A percentile compares a stretch with the other conserved stretches of the same genome.
These are phyloP conservation scores for Mortierella sp. DNA, from an alignment of 371 early-diverging fungal species.

Conservation along the genomic window DNA sequence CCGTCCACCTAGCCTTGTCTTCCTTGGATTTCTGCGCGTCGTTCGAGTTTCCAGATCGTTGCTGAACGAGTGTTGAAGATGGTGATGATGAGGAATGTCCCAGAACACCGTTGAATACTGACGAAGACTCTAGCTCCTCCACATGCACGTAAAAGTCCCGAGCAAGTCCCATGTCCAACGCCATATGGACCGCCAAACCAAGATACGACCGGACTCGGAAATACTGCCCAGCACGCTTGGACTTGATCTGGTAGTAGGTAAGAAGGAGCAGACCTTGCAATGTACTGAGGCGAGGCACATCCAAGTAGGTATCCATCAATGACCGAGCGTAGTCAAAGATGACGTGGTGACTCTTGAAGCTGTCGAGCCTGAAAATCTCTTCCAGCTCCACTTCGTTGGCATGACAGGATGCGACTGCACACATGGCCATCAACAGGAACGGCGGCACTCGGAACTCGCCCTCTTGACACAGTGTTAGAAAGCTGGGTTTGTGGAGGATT, in stretches of 20 bases:
- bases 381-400: constrained; percentile 23
- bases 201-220: constrained; percentile 35
- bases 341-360: constrained; percentile 19
- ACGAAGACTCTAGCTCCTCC: constrained; percentile 9
- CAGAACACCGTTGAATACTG: constrained; percentile 11
- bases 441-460: constrained; percentile 42
- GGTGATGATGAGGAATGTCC: not conserved
- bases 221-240: constrained; percentile 48
- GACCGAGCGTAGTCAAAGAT: constrained; percentile 45
- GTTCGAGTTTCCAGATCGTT: not conserved
- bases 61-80: not conserved
- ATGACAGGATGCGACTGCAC: constrained; percentile 42
- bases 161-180: constrained; percentile 42
- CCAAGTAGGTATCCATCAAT: constrained; percentile 69
- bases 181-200: constrained; percentile 41
- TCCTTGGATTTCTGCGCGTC: not conserved
- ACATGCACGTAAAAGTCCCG: constrained; percentile 13
- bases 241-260: constrained; percentile 67
- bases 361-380: constrained; percentile 1
- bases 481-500: constrained; percentile 37
- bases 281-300: constrained; percentile 69
- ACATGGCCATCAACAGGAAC: constrained; percentile 46
- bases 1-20: constrained; percentile 3
- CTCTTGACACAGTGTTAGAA: constrained; percentile 31
- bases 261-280: constrained; percentile 71